Evolutionary conservation across 495 filamentous ascomycete genomes (phyloP), one percentile per base, ranked within the genome.

Genomic region (Bryoglossum gracile): DNA sequence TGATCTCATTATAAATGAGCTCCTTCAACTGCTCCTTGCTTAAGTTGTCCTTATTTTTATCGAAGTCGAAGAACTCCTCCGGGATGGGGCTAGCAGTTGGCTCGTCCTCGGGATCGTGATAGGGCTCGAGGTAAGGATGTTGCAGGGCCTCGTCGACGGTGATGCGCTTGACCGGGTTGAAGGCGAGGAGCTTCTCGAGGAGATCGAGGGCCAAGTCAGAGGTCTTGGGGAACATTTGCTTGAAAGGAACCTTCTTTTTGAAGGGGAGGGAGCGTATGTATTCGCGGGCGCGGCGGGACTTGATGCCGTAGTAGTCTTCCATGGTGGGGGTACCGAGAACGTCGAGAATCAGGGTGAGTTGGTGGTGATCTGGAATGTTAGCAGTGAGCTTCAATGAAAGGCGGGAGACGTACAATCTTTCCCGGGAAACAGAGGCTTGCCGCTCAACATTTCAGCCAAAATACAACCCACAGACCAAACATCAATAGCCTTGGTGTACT

Each of bases 281-380:
- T 68, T 99, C 94, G 51, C 94, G 83, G 21, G 94, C 94, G 54
- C 94, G 86, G 49, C 94, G 86, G 33, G 94, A 99, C 69, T 97
- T 97, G 80, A 99, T 99, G 46, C 94, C 94, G 54, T 99, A 99
- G 76, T 99, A 99, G 60, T 99, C 94, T 65, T 99, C 94, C 94
- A 99, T 99, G 2, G 94, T 99, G 3, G 94, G 94, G 9, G 94
- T 99, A 47, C 94, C 94, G 47, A 99, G 85, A 10, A 99, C 92
- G 57, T 99, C 94, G 54, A 99, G 74, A 60, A 99, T 99, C 33
- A 99, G 76, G 14, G 94, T 99, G 58, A 99, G 75, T 68, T 99
- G 94, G 66, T 99, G 94, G 69, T 99, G 94, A 60, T 99, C 90
- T 96, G 51, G 24, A 40, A 1, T n/a, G n/a, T n/a, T 14, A 5